A percentile compares a stretch with the other conserved stretches of the same genome.
phyloP scores from a whole-genome alignment of 306 rosid genomes.

The Hippophae tibetana region DNA sequence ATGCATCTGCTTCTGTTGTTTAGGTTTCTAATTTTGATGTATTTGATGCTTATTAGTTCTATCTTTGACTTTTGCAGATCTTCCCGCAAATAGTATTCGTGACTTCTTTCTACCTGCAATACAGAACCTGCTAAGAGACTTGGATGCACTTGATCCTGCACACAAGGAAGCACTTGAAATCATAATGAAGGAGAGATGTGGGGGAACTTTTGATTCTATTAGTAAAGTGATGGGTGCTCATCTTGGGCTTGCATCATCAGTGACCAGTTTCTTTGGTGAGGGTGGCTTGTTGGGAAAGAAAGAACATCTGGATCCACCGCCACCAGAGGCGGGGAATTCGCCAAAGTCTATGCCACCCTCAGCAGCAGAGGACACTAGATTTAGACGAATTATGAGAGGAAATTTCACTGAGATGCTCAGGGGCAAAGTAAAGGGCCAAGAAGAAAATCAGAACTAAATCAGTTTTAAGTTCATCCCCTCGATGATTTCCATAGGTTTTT shows the following conservation, averaged over 20 bases:
- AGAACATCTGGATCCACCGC: constrained; percentile 34
- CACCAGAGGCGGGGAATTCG: constrained; percentile 36
- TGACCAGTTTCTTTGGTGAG: constrained; percentile 79
- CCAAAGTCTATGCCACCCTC: constrained; percentile 28
- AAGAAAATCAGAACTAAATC: constrained; percentile 46
- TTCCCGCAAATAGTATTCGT: constrained; percentile 58
- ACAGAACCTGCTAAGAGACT: constrained; percentile 70
- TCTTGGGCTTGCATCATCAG: constrained; percentile 74
- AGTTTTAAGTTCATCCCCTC: neutral
- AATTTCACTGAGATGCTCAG: constrained; percentile 85
- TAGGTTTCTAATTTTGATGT: constrained; percentile 8
- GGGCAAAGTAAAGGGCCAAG: constrained; percentile 59
- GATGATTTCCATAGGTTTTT: too few species aligned
- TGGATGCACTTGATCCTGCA: constrained; percentile 85
- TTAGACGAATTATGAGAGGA: constrained; percentile 87
- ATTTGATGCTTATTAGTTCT: constrained; percentile 10
- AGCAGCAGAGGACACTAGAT: constrained; percentile 70
- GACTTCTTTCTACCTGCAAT: constrained; percentile 76
- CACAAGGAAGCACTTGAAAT: constrained; percentile 99
- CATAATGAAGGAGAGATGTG: constrained; percentile 85
- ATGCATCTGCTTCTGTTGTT: neutral
- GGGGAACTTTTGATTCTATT: constrained; percentile 80
- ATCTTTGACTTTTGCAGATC: constrained; percentile 38
- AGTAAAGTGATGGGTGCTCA: constrained; percentile 96
- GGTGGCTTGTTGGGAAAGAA: constrained; percentile 79